Conservation (phyloP, 2,329 filamentous ascomycete species). For the Graphilbum fragrans region DNA sequence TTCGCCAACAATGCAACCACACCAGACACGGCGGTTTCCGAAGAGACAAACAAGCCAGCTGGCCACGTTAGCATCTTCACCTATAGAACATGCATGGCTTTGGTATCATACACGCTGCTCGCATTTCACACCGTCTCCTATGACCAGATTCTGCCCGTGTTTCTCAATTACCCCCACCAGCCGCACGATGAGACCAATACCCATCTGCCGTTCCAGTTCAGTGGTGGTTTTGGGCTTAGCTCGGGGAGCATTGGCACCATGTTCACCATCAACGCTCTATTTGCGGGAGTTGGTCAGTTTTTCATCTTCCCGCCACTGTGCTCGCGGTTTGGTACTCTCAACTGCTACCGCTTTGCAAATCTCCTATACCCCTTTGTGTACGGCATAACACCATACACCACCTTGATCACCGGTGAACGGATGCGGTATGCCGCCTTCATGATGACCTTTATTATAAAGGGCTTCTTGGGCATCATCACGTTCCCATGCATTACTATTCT, state of each 20-base stretch:
- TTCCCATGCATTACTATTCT: slow-evolving; percentile 87
- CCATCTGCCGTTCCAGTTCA: slow-evolving; percentile 66
- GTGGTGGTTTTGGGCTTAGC: slow-evolving; percentile 63
- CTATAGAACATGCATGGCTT: slow-evolving; percentile 19
- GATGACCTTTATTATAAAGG: slow-evolving; percentile 59
- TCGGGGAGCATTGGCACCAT: slow-evolving; percentile 71
- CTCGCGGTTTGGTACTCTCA: slow-evolving; percentile 58
- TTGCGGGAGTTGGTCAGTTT: slow-evolving; percentile 76
- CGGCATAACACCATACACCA: slow-evolving; percentile 69
- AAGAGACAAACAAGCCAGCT: too few relatives aligned
- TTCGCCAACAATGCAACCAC: neutral
- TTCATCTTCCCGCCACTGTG: slow-evolving; percentile 70
- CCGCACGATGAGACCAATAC: slow-evolving; percentile 41
- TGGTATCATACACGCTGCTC: slow-evolving; percentile 68
- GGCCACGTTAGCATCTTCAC: slow-evolving; percentile 17
- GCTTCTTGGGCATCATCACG: slow-evolving; percentile 64
- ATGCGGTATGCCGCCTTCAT: slow-evolving; percentile 52
- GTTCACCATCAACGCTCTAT: slow-evolving; percentile 71
- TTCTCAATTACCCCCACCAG: slow-evolving; percentile 63
- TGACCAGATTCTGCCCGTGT: slow-evolving; percentile 81
- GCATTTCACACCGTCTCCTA: slow-evolving; percentile 74
- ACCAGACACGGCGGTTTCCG: too few relatives aligned
- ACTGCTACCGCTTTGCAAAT: slow-evolving; percentile 55
- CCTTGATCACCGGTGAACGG: slow-evolving; percentile 38
- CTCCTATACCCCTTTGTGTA: slow-evolving; percentile 64